Conservation (phyloP, 2,329 filamentous ascomycete genomes). For the Colletotrichum magnum region DNA sequence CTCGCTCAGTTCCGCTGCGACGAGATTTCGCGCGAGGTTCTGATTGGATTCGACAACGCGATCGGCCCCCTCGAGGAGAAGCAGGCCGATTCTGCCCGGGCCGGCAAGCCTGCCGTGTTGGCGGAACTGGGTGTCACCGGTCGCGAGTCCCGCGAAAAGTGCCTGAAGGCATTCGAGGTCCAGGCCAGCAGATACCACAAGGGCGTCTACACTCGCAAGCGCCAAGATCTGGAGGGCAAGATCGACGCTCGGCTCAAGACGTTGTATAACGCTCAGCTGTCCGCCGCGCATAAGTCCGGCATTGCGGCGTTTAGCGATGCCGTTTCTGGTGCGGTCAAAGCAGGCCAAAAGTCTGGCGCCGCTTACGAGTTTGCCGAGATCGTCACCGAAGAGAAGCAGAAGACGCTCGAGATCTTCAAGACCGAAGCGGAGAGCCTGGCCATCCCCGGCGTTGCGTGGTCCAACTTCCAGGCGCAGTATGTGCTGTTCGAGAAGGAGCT, state of each 20-base stretch:
- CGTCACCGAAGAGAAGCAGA: slow-evolving; percentile 84
- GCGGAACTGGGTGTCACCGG: slow-evolving; percentile 82
- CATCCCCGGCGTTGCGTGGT: slow-evolving; percentile 89
- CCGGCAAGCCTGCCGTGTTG: slow-evolving; percentile 82
- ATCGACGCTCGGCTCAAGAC: slow-evolving; percentile 90
- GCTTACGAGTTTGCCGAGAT: slow-evolving; percentile 97
- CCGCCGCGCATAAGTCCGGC: slow-evolving; percentile 89
- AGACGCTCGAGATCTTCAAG: slow-evolving; percentile 81
- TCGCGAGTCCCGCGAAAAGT: slow-evolving; percentile 77
- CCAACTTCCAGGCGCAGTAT: slow-evolving; percentile 86
- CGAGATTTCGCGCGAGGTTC: slow-evolving; percentile 92
- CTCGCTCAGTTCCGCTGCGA: slow-evolving; percentile 98
- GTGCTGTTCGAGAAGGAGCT: slow-evolving; percentile 90
- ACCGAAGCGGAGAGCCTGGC: slow-evolving; percentile 80
- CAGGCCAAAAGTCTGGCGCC: slow-evolving; percentile 91
- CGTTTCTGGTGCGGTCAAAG: slow-evolving; percentile 88
- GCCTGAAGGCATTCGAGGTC: slow-evolving; percentile 86
- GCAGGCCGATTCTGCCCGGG: slow-evolving; percentile 80
- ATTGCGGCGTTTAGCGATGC: slow-evolving; percentile 88
- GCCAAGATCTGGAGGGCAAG: slow-evolving; percentile 86
- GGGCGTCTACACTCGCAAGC: slow-evolving; percentile 90
- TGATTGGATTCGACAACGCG: slow-evolving; percentile 85
- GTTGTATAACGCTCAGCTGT: slow-evolving; percentile 89
- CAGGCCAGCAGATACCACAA: slow-evolving; percentile 98
- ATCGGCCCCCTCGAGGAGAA: slow-evolving; percentile 88